These are phyloP conservation scores for Metarhizium guizhouense DNA, from an alignment of 2,329 filamentous ascomycete species.

Conservation along the genomic window DNA sequence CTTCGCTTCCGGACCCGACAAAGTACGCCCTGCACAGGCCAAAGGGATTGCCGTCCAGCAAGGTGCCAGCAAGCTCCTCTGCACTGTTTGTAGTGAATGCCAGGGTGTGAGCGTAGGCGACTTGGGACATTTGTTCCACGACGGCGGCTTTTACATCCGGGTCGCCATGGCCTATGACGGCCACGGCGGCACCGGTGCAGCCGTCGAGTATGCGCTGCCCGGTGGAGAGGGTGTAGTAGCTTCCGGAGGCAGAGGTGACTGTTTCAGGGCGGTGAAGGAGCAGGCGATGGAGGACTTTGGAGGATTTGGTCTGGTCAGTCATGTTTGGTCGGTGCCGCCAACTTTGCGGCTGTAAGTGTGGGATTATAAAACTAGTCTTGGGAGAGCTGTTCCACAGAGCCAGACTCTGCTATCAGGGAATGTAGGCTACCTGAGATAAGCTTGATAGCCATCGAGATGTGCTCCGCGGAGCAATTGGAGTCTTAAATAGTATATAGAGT, in stretches of 20 bases:
- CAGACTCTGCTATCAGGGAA: too few species aligned
- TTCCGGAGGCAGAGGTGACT: slow-evolving; percentile 34
- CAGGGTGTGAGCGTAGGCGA: slow-evolving; percentile 34
- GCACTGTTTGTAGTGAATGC: slow-evolving; percentile 42
- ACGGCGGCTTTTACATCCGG: slow-evolving; percentile 52
- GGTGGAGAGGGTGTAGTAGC: slow-evolving; percentile 24
- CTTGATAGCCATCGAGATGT: neutral
- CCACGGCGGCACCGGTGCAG: slow-evolving; percentile 57
- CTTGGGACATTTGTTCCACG: slow-evolving; percentile 44
- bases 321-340: neutral
- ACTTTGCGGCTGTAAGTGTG: too few species aligned
- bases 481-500: too few species aligned
- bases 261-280: slow-evolving; percentile 16
- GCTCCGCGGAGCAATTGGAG: neutral
- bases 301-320: slow-evolving; percentile 6
- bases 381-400: too few species aligned
- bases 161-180: slow-evolving; percentile 54
- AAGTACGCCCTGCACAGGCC: slow-evolving; percentile 30
- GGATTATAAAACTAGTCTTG: too few species aligned
- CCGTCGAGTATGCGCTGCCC: slow-evolving; percentile 52
- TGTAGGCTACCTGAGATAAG: neutral
- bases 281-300: slow-evolving; percentile 25
- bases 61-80: slow-evolving; percentile 21
- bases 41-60: slow-evolving; percentile 28
- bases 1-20: slow-evolving; percentile 24